These are phyloP conservation scores for Acorus calamus DNA, from an alignment of 106 monocot species.

Conservation along the genomic window DNA sequence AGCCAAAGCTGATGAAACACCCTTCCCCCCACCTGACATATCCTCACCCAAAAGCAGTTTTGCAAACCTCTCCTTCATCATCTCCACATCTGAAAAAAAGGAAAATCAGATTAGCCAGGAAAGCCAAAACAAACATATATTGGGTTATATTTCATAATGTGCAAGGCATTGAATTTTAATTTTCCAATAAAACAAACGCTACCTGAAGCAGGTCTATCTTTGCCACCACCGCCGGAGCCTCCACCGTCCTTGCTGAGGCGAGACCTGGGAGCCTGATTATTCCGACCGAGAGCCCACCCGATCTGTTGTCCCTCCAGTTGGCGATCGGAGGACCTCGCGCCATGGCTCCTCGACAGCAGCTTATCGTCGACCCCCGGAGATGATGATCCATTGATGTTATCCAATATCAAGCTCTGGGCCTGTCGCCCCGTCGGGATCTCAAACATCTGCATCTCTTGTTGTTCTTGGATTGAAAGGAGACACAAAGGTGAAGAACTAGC, in stretches of 20 bases:
- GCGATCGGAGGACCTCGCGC: not conserved
- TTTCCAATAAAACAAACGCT: slow-evolving; percentile 4
- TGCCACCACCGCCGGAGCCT: not conserved
- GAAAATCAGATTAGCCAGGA: not conserved
- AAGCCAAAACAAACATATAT: slow-evolving; percentile 35
- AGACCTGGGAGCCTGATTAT: slow-evolving; percentile 13
- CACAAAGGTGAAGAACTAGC: too few species aligned
- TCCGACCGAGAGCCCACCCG: slow-evolving; percentile 25
- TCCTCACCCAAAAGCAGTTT: slow-evolving; percentile 5
- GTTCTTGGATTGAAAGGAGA: too few species aligned
- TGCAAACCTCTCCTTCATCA: slow-evolving; percentile 7
- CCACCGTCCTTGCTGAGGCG: slow-evolving; percentile 9
- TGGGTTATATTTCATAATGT: not conserved
- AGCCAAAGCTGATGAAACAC: slow-evolving; percentile 3
- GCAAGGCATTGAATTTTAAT: too few species aligned
- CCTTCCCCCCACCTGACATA: slow-evolving; percentile 6
- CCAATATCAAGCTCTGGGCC: slow-evolving; percentile 22
- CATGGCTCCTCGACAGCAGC: slow-evolving; percentile 22
- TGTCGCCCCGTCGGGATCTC: slow-evolving; percentile 13
- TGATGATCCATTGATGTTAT: not conserved
- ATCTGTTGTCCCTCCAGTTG: slow-evolving; percentile 19
- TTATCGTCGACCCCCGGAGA: not conserved
- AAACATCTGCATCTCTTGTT: slow-evolving; percentile 4
- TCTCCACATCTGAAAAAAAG: not conserved
- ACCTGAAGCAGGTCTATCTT: slow-evolving; percentile 20